Conservation (phyloP, 2,329 filamentous ascomycete species). For the Microcera coccophila region DNA sequence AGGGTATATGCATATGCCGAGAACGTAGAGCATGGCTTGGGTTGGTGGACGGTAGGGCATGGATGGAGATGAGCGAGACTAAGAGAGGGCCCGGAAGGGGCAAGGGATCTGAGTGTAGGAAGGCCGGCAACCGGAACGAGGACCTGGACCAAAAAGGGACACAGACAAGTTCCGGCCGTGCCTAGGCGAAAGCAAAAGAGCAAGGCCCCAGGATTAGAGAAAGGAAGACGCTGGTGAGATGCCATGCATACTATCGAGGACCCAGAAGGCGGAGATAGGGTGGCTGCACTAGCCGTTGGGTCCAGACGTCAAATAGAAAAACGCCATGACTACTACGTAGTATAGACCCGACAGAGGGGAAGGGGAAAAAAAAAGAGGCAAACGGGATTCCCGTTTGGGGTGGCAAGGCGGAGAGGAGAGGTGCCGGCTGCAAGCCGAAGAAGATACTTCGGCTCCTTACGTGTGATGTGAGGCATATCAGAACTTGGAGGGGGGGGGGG, state of each 20-base stretch:
- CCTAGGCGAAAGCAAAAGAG: constrained; percentile 6
- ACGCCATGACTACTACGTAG: constrained; percentile 2
- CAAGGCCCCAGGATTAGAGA: constrained; percentile 10
- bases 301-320: constrained; percentile 18
- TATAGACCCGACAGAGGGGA: constrained; percentile 8
- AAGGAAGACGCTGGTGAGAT: constrained; percentile 29
- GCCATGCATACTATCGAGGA: constrained; percentile 27
- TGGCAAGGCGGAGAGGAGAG: constrained; percentile 4
- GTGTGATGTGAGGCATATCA: background rate
- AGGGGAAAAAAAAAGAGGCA: constrained; percentile 13
- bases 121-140: constrained; percentile 14
- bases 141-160: constrained; percentile 18
- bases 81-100: constrained; percentile 13
- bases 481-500: background rate
- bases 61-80: constrained; percentile 10
- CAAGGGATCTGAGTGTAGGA: constrained; percentile 17
- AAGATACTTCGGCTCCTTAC: background rate
- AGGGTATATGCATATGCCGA: constrained; percentile 28
- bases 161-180: constrained; percentile 4
- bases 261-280: constrained; percentile 24
- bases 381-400: constrained; percentile 7
- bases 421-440: background rate
- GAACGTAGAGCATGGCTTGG: constrained; percentile 15
- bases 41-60: constrained; percentile 8
- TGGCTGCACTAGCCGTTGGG: constrained; percentile 32